Evolutionary conservation across 2,329 filamentous ascomycete genomes (phyloP).

Genomic region (Fusarium sp.): DNA sequence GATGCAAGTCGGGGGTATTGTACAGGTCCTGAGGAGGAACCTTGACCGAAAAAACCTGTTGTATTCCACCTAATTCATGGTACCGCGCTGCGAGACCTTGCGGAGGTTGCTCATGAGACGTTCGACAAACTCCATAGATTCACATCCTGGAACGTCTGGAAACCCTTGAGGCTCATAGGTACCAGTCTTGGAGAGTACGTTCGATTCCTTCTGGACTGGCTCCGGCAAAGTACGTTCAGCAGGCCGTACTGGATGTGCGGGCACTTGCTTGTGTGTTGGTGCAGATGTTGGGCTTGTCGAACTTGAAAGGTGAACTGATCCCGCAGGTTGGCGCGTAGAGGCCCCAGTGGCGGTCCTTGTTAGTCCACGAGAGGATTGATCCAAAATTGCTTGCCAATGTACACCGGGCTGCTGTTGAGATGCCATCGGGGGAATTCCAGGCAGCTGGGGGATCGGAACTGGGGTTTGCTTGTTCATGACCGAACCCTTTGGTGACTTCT

Average conservation of each 20-base stretch:
- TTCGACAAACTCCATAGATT: constrained; percentile 63
- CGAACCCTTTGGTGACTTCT: constrained; percentile 24
- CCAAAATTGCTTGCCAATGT: neutral
- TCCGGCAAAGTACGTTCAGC: neutral
- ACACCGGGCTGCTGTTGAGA: neutral
- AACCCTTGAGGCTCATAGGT: constrained; percentile 48
- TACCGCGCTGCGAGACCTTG: constrained; percentile 49
- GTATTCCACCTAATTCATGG: constrained; percentile 3
- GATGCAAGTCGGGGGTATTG: constrained; percentile 20
- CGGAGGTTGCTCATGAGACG: constrained; percentile 65
- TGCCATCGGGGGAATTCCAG: constrained; percentile 13
- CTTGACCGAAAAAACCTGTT: neutral
- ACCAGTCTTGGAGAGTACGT: neutral
- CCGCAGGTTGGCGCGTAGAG: neutral
- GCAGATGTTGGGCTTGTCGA: neutral
- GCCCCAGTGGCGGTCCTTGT: neutral
- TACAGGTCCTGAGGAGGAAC: constrained; percentile 3
- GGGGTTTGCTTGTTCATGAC: constrained; percentile 42
- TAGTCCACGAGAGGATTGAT: neutral
- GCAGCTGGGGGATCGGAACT: constrained; percentile 47
- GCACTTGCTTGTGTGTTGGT: neutral
- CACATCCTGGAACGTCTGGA: constrained; percentile 56
- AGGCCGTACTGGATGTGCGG: neutral
- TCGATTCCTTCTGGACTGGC: neutral
- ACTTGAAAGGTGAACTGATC: neutral